Percentiles rank a stretch among this genome's conserved stretches.
Conservation (phyloP, 2,329 filamentous ascomycete genomes). For the Fusarium virguliforme region DNA sequence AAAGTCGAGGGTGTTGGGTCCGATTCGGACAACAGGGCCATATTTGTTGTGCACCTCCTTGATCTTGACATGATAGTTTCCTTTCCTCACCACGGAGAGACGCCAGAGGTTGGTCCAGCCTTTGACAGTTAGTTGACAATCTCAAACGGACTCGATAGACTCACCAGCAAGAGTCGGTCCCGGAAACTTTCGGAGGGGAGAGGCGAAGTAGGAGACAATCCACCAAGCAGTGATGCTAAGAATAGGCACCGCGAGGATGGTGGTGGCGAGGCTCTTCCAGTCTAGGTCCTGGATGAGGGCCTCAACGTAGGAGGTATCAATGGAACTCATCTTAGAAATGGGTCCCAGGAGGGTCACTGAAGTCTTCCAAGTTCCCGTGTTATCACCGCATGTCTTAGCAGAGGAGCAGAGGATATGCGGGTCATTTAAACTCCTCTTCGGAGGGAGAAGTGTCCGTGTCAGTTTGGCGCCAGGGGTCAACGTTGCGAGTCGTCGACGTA, state of each 20-base stretch:
- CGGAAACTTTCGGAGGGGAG: conserved; percentile 39
- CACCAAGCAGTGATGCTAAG: conserved; percentile 38
- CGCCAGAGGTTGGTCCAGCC: conserved; percentile 58
- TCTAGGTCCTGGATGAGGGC: conserved; percentile 26
- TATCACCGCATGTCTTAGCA: background rate
- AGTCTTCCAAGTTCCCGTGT: background rate
- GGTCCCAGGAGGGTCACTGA: background rate
- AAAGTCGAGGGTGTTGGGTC: conserved; percentile 58
- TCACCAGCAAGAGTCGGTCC: conserved; percentile 40
- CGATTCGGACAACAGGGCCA: conserved; percentile 60
- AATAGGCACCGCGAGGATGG: conserved; percentile 28
- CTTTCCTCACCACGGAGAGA: conserved; percentile 51
- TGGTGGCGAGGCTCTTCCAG: conserved; percentile 26
- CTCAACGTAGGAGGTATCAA: conserved; percentile 26
- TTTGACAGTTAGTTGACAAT: background rate
- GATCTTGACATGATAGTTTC: conserved; percentile 51
- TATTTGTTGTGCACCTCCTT: conserved; percentile 58
- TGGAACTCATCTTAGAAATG: conserved; percentile 32
- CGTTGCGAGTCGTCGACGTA: conserved; percentile 6
- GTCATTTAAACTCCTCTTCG: conserved; percentile 19
- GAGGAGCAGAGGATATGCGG: conserved; percentile 5
- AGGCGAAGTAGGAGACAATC: conserved; percentile 34
- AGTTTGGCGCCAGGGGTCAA: background rate
- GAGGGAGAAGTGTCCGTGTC: background rate
- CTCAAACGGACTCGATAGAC: background rate